phyloP scores from a whole-genome alignment of 495 filamentous ascomycete genomes.

The Annulohypoxylon bovei region DNA sequence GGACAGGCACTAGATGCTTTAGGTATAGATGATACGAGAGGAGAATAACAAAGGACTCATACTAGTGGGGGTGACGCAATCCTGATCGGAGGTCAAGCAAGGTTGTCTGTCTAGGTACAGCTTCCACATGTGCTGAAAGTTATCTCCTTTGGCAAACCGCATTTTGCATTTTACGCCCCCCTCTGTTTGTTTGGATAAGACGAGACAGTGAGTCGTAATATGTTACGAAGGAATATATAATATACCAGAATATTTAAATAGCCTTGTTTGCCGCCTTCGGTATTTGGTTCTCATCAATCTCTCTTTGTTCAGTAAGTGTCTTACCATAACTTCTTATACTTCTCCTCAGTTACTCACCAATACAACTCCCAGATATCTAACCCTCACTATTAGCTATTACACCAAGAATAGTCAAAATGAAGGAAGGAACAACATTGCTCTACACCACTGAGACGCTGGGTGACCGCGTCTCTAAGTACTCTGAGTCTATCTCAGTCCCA shows the following conservation, averaged over 20 bases:
- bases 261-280: neutral
- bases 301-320: constrained; percentile 2
- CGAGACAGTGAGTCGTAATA: neutral
- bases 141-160: neutral
- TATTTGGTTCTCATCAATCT: neutral
- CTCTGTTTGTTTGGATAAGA: neutral
- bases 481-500: constrained; percentile 39
- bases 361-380: neutral
- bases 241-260: neutral
- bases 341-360: neutral
- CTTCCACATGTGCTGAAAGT: neutral
- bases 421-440: constrained; percentile 42
- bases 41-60: neutral
- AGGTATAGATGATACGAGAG: neutral
- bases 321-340: neutral
- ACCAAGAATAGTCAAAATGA: constrained; percentile 36
- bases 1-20: neutral
- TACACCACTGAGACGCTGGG: constrained; percentile 47
- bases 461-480: constrained; percentile 43
- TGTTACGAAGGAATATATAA: neutral
- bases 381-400: neutral
- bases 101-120: neutral
- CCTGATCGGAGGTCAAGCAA: neutral
- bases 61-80: constrained; percentile 1
- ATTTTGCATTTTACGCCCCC: neutral